phyloP scores from a whole-genome alignment of 2,329 filamentous ascomycete genomes.

The Emmonsiellopsis sp. region DNA sequence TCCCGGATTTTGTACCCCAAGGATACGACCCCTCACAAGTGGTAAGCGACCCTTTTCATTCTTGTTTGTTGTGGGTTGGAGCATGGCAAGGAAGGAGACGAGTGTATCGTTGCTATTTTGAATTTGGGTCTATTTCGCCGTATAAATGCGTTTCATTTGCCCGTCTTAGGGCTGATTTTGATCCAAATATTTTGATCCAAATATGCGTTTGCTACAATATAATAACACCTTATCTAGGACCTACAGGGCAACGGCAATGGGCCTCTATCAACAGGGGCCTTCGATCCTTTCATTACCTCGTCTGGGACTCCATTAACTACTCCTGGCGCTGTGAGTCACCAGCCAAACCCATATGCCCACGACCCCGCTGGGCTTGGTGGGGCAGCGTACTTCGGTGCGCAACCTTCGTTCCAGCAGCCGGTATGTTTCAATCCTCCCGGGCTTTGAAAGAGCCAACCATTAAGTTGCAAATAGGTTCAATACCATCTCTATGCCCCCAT shows the following conservation, averaged over 20 bases:
- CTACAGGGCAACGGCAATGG: conserved; percentile 41
- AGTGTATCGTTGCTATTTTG: conserved; percentile 10
- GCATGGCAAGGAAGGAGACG: no score
- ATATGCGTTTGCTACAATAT: not conserved
- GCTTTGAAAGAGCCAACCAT: not conserved
- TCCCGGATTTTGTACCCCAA: conserved; percentile 46
- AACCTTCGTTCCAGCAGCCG: conserved; percentile 54
- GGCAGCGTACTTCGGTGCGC: conserved; percentile 56
- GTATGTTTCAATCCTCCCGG: conserved; percentile 30
- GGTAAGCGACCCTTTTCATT: conserved; percentile 26
- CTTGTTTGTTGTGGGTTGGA: not conserved
- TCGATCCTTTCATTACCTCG: conserved; percentile 57
- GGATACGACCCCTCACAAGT: conserved; percentile 30
- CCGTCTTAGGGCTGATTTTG: not conserved
- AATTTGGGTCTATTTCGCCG: not conserved
- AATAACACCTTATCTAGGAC: conserved; percentile 15
- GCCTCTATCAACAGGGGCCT: conserved; percentile 41
- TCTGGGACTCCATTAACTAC: conserved; percentile 41
- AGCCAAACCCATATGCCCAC: conserved; percentile 68
- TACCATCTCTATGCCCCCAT: conserved; percentile 90
- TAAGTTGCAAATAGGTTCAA: conserved; percentile 50
- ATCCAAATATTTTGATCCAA: no score
- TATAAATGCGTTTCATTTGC: not conserved
- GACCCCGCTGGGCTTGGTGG: conserved; percentile 53
- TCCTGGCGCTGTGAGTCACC: conserved; percentile 31